A percentile compares a stretch with the other conserved stretches of the same genome.
phyloP scores from a whole-genome alignment of 768 basidiomycete genomes.

The Macrolepiota dolichaula region DNA sequence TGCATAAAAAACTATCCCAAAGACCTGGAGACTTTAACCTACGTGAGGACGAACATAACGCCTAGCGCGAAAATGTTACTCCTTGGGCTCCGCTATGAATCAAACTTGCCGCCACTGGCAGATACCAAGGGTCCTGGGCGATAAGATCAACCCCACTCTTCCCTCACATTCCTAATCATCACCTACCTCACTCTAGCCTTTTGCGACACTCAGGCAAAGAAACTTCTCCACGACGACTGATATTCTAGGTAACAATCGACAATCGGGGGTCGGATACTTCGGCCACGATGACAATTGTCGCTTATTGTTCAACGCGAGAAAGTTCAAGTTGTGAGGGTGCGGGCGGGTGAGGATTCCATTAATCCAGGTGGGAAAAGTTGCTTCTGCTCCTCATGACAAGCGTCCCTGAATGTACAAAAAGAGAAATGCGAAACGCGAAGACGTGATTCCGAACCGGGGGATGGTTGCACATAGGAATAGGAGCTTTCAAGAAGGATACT shows the following conservation, averaged over 20 bases:
- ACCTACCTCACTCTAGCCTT: neutral
- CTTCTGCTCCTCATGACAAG: neutral
- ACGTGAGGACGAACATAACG: neutral
- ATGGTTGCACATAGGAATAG: constrained; percentile 3
- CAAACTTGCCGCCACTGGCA: neutral
- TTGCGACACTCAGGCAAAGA: neutral
- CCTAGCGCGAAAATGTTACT: neutral
- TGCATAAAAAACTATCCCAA: neutral
- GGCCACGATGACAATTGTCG: neutral
- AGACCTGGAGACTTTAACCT: neutral
- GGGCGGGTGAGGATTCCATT: neutral
- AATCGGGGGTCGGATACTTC: neutral
- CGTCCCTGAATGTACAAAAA: neutral
- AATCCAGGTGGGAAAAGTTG: neutral
- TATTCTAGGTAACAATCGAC: neutral
- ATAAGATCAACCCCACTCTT: neutral
- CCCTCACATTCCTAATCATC: neutral
- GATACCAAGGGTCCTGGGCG: neutral
- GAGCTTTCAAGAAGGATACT: neutral
- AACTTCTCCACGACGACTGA: neutral
- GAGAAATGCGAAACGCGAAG: constrained; percentile 8
- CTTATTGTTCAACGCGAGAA: neutral
- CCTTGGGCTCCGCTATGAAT: neutral
- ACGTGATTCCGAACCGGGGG: neutral
- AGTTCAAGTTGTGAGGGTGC: neutral